Base-by-base conservation (phyloP, 2,329 filamentous ascomycete species). In the Colletotrichum camelliae region DNA sequence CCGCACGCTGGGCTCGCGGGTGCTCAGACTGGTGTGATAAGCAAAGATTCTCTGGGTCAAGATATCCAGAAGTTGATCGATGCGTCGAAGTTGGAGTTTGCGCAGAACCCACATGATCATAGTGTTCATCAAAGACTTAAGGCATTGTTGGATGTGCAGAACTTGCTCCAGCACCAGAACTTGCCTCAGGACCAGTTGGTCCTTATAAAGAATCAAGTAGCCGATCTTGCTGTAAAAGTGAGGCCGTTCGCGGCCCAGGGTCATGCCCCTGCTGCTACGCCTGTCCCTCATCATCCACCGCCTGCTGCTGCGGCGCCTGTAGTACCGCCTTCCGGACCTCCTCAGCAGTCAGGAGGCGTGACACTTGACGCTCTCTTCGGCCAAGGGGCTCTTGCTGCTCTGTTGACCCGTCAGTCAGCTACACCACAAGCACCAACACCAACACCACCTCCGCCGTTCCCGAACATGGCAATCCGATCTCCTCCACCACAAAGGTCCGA, bases 131-230 rank as follows among this genome's bases (percentile, higher is more conserved):
- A 92, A 82, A 95, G 94, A 86, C 88, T 98, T 82, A 94, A 95
- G 86, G 95, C 96, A 77, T 91, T 98, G 80, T 88, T 96, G 85
- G 95, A 97, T 84, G 90, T 98, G 78, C 95, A 98, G 87, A 92
- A 90, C 79, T 91, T 96, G 79, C 88, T 98, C 82, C 92, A 94
- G 84, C 93, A 90, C 80, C 94, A 95, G 84, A 93, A 93, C 82
- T 89, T 98, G 83, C 93, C 93, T 75, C 92, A 93, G 80, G 93
- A 96, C 81, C 94, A 98, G 87, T 90, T 98, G 83, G 92, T 94
- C 85, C 91, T 94, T 84, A 94, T 98, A 85, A 95, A 94, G 85
- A 93, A 94, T 83, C 95, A 97, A 90, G 93, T 98, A 85, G 92
- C 94, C 84, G 92, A 93, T 84, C 90, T 98, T 84, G 91, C 92